Evolutionary conservation across 1,284 basidiomycete species (phyloP), one percentile per base, ranked within the genome.

Genomic region (Wolfiporia cocos): DNA sequence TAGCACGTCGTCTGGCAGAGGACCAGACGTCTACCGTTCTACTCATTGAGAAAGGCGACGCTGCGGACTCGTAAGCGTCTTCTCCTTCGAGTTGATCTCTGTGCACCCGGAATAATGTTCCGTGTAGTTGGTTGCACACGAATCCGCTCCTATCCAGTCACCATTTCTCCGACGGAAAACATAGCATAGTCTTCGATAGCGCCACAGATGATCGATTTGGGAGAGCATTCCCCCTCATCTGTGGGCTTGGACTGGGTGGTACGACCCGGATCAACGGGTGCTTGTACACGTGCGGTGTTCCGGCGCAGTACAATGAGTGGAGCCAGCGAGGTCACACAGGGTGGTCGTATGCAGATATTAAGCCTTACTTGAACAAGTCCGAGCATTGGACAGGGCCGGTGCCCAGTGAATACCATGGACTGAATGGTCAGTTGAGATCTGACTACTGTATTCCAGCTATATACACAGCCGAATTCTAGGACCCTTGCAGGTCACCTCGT

Each of bases 251-350:
- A 17, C 14, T 42, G 15, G 41, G 41, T 14, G 41, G 41, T 11
- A 42, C 34, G 14, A 36, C 34, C n/a, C 41, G 41, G 14, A 37
- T 42, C 41, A 42, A 42, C 23, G 34, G 41, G 14, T 5, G 17
- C 26, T 34, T 33, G 28, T 42, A 42, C 24, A 42, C 41, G 11
- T 42, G 41, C 15, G 41, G 41, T 15, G 41, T 42, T n/a, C 41
- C 41, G 12, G 41, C 41, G 10, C 34, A 42, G 21, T 42, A 36
- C 41, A 42, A 42, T 21, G 28, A 18, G 17, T 42, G 41, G 41
- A 42, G 34, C 23, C 22, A 42, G 22, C 30, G 17, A 24, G 34
- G 26, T 9, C 26, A 14, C 9, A 9, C 26, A 7, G 26, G 26
- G 14, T 28, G 26, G 26, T 28, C 26, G 26, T 28, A 28, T 28